These are phyloP conservation scores for Globisporangium emineosum DNA, from an alignment of 352 stramenopile genomes.

Conservation along the genomic window DNA sequence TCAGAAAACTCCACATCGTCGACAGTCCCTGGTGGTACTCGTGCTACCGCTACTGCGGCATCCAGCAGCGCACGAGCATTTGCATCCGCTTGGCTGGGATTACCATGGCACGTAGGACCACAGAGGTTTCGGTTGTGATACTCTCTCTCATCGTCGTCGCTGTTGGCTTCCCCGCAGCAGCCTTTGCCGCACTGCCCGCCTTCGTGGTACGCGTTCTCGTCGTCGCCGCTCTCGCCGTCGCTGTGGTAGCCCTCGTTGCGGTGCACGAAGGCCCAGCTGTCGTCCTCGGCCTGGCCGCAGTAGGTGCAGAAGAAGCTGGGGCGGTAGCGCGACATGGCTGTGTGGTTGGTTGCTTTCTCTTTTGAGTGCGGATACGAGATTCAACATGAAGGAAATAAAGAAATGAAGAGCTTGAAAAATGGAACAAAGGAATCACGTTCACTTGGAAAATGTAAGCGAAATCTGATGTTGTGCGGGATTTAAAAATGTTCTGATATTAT, in stretches of 20 bases:
- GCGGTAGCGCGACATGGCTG: too few species aligned
- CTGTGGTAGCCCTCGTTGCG: not conserved
- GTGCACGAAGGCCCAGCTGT: not conserved
- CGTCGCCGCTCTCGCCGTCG: not conserved
- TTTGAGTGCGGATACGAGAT: too few species aligned
- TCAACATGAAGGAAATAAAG: too few species aligned
- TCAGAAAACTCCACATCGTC: not conserved
- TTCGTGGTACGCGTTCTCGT: not conserved
- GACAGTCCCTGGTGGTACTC: not conserved
- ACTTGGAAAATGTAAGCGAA: not conserved
- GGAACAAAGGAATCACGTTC: too few species aligned
- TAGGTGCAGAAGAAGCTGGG: not conserved
- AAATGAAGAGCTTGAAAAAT: not conserved
- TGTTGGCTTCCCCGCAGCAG: not conserved
- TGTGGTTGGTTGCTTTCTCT: too few species aligned
- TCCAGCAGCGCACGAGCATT: not conserved
- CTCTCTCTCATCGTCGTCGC: not conserved
- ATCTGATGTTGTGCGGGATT: not conserved
- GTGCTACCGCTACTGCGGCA: not conserved
- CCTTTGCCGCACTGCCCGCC: not conserved
- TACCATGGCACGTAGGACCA: not conserved
- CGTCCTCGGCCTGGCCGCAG: not conserved
- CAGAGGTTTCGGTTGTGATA: not conserved
- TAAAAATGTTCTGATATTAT: not conserved
- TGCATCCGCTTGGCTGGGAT: not conserved